Evolutionary conservation across 371 early-diverging fungal genomes (phyloP), one percentile per base, ranked within the genome.

Genomic region (Mortierella sp.): DNA sequence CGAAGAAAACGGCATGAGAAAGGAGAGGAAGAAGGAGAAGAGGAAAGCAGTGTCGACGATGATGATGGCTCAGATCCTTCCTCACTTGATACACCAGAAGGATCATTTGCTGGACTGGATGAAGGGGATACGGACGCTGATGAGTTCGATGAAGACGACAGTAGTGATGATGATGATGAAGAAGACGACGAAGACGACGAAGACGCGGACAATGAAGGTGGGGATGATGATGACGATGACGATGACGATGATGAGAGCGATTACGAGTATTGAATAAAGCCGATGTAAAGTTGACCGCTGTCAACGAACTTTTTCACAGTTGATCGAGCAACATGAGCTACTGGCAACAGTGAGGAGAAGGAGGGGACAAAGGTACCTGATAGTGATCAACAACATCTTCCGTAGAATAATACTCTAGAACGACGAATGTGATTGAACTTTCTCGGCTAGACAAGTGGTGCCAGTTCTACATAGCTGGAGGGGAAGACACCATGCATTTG

Each of bases 401-500:
- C n/a, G n/a, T n/a, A n/a, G n/a, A n/a, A n/a, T n/a, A n/a, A n/a
- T n/a, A n/a, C n/a, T n/a, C n/a, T n/a, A n/a, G n/a, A n/a, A n/a
- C n/a, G n/a, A n/a, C n/a, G n/a, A n/a, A n/a, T n/a, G n/a, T n/a
- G n/a, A n/a, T n/a, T n/a, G n/a, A n/a, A n/a, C n/a, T 18, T 9
- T 6, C 5, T 6, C 6, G n/a, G 6, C 6, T 46, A 12, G 42
- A 46, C 39, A 24, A 18, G 48, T 19, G 83, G 85, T 7, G 71
- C 78, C 19, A 58, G 71, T 34, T 78, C 76, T 9, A 92, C 91
- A 62, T 93, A 93, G 54, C 90, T 92, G 41, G 91, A 89, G 6
- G 93, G 93, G 81, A 93, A 93, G 18, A 92, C 89, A 57, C 93
- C 93, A 64, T 88, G 87, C 68, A 82, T 73, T 26, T 86, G 81